phyloP scores from a whole-genome alignment of 2,329 filamentous ascomycete genomes.

The Trichoderma breve region DNA sequence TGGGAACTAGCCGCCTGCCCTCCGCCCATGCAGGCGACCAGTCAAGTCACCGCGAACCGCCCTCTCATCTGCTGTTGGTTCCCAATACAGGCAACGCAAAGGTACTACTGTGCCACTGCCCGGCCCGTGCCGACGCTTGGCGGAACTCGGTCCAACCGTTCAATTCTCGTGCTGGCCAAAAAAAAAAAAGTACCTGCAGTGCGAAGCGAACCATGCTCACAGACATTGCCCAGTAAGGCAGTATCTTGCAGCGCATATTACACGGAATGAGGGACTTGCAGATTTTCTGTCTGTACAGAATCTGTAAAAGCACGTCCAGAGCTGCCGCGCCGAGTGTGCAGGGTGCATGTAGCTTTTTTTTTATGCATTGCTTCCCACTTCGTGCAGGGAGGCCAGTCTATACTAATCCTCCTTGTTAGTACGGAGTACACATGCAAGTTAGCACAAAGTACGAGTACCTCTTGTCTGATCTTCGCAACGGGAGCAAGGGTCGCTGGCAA shows the following conservation, averaged over 20 bases:
- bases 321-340: neutral
- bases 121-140: constrained; percentile 18
- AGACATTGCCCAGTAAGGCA: neutral
- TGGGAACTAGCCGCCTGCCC: neutral
- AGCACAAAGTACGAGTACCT: neutral
- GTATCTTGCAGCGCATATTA: neutral
- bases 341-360: neutral
- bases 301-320: neutral
- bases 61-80: neutral
- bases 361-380: neutral
- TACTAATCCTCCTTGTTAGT: neutral
- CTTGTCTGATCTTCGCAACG: neutral
- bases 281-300: neutral
- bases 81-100: neutral
- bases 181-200: neutral
- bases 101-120: constrained; percentile 3
- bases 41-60: neutral
- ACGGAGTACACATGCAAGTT: neutral
- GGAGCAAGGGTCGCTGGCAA: neutral
- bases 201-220: neutral
- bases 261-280: neutral
- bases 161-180: neutral
- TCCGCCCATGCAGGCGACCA: neutral
- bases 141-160: neutral
- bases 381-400: neutral